Evolutionary conservation across 306 rosid species (phyloP).

Genomic region (Prunus kanzakura): DNA sequence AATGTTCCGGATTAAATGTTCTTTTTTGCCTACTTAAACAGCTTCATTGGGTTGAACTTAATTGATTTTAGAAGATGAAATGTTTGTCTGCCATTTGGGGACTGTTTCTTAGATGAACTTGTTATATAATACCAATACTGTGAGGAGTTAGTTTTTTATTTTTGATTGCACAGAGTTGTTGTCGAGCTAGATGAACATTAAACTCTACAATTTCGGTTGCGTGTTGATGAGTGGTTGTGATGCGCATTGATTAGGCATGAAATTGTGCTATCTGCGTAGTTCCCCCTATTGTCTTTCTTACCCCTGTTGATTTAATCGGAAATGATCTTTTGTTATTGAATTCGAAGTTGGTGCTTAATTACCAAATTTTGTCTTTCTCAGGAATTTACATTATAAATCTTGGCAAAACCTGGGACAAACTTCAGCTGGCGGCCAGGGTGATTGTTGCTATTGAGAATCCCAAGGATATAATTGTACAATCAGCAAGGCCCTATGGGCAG

Average conservation of each 20-base stretch:
- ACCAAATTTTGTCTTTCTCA: conserved; percentile 10
- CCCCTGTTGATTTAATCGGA: background rate
- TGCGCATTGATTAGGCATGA: background rate
- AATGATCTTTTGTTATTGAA: background rate
- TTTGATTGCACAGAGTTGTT: background rate
- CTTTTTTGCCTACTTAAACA: background rate
- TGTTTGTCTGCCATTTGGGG: background rate
- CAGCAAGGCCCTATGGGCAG: conserved; percentile 84
- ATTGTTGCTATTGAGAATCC: conserved; percentile 85
- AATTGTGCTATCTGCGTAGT: background rate
- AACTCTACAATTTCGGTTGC: background rate
- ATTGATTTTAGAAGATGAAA: background rate
- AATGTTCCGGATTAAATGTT: background rate
- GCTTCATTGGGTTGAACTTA: background rate
- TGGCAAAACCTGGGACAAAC: conserved; percentile 82
- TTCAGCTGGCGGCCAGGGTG: conserved; percentile 80
- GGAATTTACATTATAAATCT: conserved; percentile 81
- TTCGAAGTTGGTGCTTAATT: background rate
- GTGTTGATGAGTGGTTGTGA: background rate
- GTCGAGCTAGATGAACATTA: background rate
- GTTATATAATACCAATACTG: background rate
- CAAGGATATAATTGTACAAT: conserved; percentile 71
- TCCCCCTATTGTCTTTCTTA: background rate
- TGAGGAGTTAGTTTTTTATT: background rate
- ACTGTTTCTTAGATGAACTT: background rate